Percentiles rank a stretch among this genome's conserved stretches.
phyloP scores from a whole-genome alignment of 108 stramenopile species.

The Skeletonema potamos region DNA sequence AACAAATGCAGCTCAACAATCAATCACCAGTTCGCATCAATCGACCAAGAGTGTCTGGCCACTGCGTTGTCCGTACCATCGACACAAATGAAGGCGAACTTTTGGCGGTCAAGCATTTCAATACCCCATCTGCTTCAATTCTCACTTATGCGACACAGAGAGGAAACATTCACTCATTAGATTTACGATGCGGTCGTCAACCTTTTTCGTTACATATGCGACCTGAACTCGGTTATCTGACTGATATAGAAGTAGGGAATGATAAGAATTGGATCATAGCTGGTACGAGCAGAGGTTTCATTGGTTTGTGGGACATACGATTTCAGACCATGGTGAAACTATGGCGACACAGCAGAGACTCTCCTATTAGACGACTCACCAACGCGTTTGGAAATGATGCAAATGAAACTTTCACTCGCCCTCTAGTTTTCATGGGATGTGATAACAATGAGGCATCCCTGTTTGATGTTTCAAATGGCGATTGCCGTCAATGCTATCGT shows the following conservation, averaged over 20 bases:
- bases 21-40: not conserved
- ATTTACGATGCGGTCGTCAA: constrained; percentile 68
- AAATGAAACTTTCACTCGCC: constrained; percentile 47
- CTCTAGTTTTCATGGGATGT: constrained; percentile 84
- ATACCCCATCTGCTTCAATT: constrained; percentile 79
- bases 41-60: constrained; percentile 67
- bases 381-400: constrained; percentile 62
- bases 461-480: constrained; percentile 85
- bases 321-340: constrained; percentile 82
- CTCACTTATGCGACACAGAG: constrained; percentile 82
- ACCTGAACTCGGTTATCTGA: constrained; percentile 90
- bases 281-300: constrained; percentile 75
- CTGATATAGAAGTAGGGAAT: constrained; percentile 80
- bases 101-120: constrained; percentile 90
- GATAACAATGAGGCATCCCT: constrained; percentile 90
- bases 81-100: constrained; percentile 84
- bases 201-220: constrained; percentile 74
- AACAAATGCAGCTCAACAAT: constrained; percentile 16
- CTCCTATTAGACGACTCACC: constrained; percentile 82
- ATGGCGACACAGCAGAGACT: constrained; percentile 85
- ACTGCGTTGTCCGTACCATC: constrained; percentile 46
- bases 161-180: constrained; percentile 82
- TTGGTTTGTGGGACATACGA: constrained; percentile 79
- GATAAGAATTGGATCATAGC: constrained; percentile 90
- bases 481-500: constrained; percentile 84